phyloP scores from a whole-genome alignment of 1,284 basidiomycete genomes.

The Acaromyces ingoldii region DNA sequence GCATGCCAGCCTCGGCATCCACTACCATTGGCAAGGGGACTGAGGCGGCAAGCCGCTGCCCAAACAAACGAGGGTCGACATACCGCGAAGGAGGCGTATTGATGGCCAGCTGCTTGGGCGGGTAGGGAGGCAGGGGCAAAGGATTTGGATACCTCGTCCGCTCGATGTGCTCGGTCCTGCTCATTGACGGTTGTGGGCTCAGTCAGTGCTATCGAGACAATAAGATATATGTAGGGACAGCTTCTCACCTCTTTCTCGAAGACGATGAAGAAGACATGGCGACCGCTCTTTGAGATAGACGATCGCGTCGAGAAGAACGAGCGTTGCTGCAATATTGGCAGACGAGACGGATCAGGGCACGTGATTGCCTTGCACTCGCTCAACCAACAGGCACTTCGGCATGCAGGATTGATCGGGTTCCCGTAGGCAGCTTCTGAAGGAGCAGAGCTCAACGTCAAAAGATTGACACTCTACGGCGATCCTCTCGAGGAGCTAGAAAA shows the following conservation, averaged over 20 bases:
- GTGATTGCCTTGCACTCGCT: too few relatives aligned
- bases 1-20: conserved; percentile 49
- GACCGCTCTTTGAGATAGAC: too few relatives aligned
- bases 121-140: conserved; percentile 48
- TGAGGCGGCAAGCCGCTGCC: conserved; percentile 36
- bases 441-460: too few relatives aligned
- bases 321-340: too few relatives aligned
- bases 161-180: conserved; percentile 42
- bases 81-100: conserved; percentile 29
- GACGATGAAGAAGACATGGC: too few relatives aligned
- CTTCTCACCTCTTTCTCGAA: conserved; percentile 1
- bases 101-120: conserved; percentile 45
- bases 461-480: too few relatives aligned
- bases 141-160: conserved; percentile 49
- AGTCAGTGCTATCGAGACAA: neutral
- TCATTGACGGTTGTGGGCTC: neutral
- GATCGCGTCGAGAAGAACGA: too few relatives aligned
- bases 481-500: too few relatives aligned
- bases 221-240: neutral
- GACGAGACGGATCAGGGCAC: too few relatives aligned
- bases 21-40: conserved; percentile 42
- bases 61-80: conserved; percentile 36
- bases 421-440: too few relatives aligned
- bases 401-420: too few relatives aligned
- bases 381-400: too few relatives aligned